Percentiles rank a stretch among this genome's conserved stretches.
Conservation (phyloP, 495 filamentous ascomycete genomes). For the Podospora sp. region DNA sequence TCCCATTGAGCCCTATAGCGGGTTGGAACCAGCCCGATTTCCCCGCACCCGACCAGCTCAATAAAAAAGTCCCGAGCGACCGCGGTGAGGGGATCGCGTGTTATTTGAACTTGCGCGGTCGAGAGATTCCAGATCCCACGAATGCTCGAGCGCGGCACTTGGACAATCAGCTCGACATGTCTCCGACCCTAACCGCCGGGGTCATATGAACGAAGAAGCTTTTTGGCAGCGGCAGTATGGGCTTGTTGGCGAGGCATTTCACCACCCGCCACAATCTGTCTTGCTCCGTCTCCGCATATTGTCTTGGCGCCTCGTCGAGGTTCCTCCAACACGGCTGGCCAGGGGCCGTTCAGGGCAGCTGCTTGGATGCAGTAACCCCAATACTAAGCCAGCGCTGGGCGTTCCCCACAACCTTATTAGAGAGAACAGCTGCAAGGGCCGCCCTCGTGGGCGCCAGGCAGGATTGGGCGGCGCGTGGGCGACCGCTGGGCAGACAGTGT, state of each 20-base stretch:
- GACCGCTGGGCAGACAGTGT: neutral
- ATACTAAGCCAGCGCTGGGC: conserved; percentile 3
- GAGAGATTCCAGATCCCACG: neutral
- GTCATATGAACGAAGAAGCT: conserved; percentile 7
- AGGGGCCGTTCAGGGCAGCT: conserved; percentile 16
- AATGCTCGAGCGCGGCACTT: conserved; percentile 2
- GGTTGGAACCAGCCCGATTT: neutral
- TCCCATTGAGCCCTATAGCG: conserved; percentile 9
- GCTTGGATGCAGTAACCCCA: conserved; percentile 1
- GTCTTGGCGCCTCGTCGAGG: conserved; percentile 23
- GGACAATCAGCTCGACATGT: neutral
- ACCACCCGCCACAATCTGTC: conserved; percentile 25
- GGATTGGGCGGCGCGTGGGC: neutral
- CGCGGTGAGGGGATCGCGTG: conserved; percentile 5
- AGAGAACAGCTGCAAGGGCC: conserved; percentile 18
- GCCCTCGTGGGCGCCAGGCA: neutral
- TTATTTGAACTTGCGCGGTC: neutral
- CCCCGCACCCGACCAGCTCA: conserved; percentile 17
- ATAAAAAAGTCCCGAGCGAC: conserved; percentile 9
- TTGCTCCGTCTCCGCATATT: conserved; percentile 29
- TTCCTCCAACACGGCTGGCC: conserved; percentile 31
- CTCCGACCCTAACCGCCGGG: neutral
- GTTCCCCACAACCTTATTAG: conserved; percentile 29
- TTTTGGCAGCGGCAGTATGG: conserved; percentile 15
- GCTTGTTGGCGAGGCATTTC: conserved; percentile 21